Base-by-base conservation (phyloP, 768 basidiomycete genomes). In the Tephrocybe sp. region DNA sequence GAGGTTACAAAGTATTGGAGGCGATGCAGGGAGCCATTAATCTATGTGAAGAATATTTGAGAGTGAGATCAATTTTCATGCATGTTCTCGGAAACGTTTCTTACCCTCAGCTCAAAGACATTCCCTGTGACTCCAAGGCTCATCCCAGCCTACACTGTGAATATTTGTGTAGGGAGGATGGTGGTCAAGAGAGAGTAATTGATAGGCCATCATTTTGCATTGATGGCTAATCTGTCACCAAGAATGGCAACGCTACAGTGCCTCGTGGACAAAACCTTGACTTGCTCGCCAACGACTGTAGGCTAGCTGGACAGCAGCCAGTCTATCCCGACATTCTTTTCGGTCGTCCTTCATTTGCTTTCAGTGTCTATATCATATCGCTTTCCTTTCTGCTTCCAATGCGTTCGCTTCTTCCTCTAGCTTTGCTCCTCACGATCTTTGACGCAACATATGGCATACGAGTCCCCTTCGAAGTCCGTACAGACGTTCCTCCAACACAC, bases 391-490 rank as follows among this genome's bases (percentile, higher is more conserved):
- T 59, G 56, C 56, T 57, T 62, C 55, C 58, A 38, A 76, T 73
- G 72, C 72, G 62, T 52, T 73, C 72, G 55, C 66, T 76, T 52
- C 64, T 77, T 55, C 65, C 74, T 62, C 68, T 78, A 62, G 67
- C 73, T 62, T 62, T 80, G 47, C 65, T 75, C 51, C 60, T 73
- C 41, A 58, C 71, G 45, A 58, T 73, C 59, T 62, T 74, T 63
- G 62, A 73, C 50, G 62, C 67, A 44, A 66, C 71, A 49, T 62
- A 73, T 61, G 75, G 65, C 49, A 58, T 73, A 47, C 64, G 64
- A 47, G 55, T 77, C 48, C 76, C 76, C 26, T 70, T 75, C 44
- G 60, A 73, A 42, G 65, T 74, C 55, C 70, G 61, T 40, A 59
- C 68, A 41, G 58, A 58, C 50, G 48, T 51, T 54, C 56, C 59